phyloP scores from a whole-genome alignment of 2,329 filamentous ascomycete species.

The Pseudofabraea citricarpa region DNA sequence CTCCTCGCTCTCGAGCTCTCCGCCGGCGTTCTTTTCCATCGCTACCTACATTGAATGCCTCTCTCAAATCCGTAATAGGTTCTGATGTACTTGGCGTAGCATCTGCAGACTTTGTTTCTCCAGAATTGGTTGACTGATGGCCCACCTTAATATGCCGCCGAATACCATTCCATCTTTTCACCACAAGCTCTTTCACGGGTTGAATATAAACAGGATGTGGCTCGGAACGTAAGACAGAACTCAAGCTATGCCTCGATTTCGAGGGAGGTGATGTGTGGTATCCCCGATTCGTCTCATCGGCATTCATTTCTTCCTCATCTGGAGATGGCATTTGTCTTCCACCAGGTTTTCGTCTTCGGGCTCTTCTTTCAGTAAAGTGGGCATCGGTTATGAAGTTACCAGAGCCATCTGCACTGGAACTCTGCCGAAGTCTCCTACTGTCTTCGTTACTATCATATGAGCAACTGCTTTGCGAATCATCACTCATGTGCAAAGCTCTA shows the following conservation, averaged over 20 bases:
- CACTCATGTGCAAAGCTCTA: slow-evolving; percentile 10
- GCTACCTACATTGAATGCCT: slow-evolving; percentile 11
- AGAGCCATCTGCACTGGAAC: too few species aligned
- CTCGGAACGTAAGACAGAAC: slow-evolving; percentile 21
- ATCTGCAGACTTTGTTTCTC: slow-evolving; percentile 5
- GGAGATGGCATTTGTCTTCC: too few species aligned
- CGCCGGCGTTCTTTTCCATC: slow-evolving; percentile 18
- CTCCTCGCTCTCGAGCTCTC: slow-evolving; percentile 21
- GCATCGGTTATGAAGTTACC: too few species aligned
- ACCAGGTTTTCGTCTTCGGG: too few species aligned
- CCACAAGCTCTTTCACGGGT: slow-evolving; percentile 24
- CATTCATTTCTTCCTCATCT: too few species aligned
- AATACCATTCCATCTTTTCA: slow-evolving; percentile 23
- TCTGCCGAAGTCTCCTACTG: too few species aligned
- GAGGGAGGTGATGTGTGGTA: neutral
- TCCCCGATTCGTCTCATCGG: too few species aligned
- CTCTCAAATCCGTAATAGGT: neutral
- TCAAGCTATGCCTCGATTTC: slow-evolving; percentile 8
- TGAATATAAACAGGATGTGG: slow-evolving; percentile 25
- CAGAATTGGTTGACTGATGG: slow-evolving; percentile 12
- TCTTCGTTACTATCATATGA: slow-evolving; percentile 5
- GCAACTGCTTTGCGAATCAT: slow-evolving; percentile 6
- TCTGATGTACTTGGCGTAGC: slow-evolving; percentile 5
- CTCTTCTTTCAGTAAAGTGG: too few species aligned
- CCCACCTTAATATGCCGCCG: slow-evolving; percentile 21